Percentiles rank a stretch among this genome's conserved stretches.
These are phyloP conservation scores for Globisporangium mamillatum DNA, from an alignment of 352 stramenopile genomes.

Conservation along the genomic window DNA sequence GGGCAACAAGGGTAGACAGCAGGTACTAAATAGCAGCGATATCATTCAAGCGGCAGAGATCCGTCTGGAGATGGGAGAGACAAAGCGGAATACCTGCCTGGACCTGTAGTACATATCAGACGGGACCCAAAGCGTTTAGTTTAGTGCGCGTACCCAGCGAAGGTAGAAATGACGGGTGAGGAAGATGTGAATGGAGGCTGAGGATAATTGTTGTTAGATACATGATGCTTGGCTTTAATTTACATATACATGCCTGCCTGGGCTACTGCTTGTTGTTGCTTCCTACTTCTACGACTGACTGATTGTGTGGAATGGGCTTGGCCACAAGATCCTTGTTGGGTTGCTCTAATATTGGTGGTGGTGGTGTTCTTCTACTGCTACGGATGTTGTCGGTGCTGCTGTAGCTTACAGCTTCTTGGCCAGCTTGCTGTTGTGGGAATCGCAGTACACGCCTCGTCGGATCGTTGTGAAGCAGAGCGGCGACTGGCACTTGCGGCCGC, in stretches of 20 bases:
- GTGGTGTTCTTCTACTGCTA: conserved; percentile 14
- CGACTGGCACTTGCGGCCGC: conserved; percentile 66
- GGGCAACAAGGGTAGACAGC: background rate
- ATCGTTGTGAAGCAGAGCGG: conserved; percentile 66
- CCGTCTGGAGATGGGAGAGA: background rate
- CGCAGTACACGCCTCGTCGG: conserved; percentile 59
- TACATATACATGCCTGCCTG: background rate
- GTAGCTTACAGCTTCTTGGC: conserved; percentile 10
- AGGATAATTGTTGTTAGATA: background rate
- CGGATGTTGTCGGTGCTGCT: background rate
- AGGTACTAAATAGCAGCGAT: too few species aligned
- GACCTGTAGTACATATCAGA: background rate
- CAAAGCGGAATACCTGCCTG: background rate
- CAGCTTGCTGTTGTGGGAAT: conserved; percentile 41
- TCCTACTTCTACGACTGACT: background rate
- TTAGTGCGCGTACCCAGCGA: background rate
- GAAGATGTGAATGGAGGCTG: background rate
- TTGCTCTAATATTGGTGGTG: background rate
- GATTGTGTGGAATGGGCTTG: too few species aligned
- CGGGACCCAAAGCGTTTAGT: background rate
- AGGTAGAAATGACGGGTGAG: background rate
- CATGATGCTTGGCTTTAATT: background rate
- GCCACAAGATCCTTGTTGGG: background rate
- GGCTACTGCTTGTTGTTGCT: background rate
- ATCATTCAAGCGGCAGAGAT: background rate